These are phyloP conservation scores for Vigna trinervia DNA, from an alignment of 306 rosid genomes.

Conservation along the genomic window DNA sequence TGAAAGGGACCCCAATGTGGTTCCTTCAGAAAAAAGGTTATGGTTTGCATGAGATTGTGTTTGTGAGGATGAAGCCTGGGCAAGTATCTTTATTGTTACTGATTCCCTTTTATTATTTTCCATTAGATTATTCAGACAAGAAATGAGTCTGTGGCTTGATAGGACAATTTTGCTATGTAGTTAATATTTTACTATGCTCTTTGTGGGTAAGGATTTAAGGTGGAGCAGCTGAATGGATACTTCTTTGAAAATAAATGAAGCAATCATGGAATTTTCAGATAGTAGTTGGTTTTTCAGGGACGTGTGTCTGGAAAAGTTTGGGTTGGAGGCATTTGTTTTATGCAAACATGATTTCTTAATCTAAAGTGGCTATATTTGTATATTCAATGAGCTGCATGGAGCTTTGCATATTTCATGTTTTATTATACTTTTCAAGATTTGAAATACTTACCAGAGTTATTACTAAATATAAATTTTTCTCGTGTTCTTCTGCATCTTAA, in stretches of 20 bases:
- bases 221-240: background rate
- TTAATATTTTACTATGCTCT: background rate
- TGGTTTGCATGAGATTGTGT: constrained; percentile 16
- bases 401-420: background rate
- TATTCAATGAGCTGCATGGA: constrained; percentile 4
- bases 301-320: constrained; percentile 5
- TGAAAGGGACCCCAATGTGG: background rate
- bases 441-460: constrained; percentile 11
- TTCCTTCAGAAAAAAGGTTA: background rate
- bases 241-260: background rate
- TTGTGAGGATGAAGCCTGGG: constrained; percentile 12
- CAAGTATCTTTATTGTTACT: constrained; percentile 19
- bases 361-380: background rate
- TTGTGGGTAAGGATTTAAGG: constrained; percentile 6
- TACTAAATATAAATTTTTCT: background rate
- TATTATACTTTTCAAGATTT: background rate
- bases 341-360: background rate
- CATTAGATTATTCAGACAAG: background rate
- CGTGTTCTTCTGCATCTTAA: constrained; percentile 20
- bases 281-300: constrained; percentile 5
- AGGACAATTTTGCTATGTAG: background rate
- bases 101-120: background rate
- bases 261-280: background rate
- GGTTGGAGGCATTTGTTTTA: constrained; percentile 16
- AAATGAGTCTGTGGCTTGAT: background rate